Conservation (phyloP, 2,329 filamentous ascomycete genomes). For the Pestalotiopsis sp. region DNA sequence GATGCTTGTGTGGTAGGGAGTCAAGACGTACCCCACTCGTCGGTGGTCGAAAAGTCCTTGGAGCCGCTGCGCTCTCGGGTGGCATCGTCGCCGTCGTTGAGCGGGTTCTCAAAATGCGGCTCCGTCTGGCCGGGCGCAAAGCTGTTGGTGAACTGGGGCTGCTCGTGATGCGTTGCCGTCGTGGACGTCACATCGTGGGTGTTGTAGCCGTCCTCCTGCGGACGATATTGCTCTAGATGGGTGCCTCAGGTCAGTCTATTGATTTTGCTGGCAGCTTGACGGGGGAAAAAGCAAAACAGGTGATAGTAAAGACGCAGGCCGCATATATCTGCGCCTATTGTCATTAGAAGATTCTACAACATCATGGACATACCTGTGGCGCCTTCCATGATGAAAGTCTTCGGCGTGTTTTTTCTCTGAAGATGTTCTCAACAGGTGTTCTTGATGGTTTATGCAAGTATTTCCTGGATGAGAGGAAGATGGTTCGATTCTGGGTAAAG, state of each 20-base stretch:
- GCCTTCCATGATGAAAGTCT: conserved; percentile 5
- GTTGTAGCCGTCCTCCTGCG: conserved; percentile 4
- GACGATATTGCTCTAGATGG: conserved; percentile 6
- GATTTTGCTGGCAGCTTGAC: not conserved
- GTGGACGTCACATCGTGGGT: not conserved
- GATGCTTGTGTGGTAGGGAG: not conserved
- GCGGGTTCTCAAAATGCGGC: conserved; percentile 2
- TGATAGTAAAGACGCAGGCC: not conserved
- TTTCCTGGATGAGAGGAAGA: not conserved
- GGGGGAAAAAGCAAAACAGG: not conserved
- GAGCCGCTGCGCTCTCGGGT: conserved; percentile 34
- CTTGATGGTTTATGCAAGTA: not conserved
- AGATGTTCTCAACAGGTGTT: not conserved
- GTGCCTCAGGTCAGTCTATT: not conserved
- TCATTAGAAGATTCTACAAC: not conserved
- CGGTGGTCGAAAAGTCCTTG: conserved; percentile 35
- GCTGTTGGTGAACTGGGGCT: conserved; percentile 16
- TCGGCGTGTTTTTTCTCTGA: not conserved
- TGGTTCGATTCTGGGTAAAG: not conserved
- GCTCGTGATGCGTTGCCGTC: not conserved
- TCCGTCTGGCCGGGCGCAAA: conserved; percentile 12
- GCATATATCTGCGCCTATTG: not conserved
- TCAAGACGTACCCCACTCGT: conserved; percentile 50
- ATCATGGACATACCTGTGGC: not conserved
- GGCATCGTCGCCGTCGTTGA: conserved; percentile 16